Evolutionary conservation across 2,329 filamentous ascomycete genomes (phyloP).

Genomic region (Fusarium fujikuroi): DNA sequence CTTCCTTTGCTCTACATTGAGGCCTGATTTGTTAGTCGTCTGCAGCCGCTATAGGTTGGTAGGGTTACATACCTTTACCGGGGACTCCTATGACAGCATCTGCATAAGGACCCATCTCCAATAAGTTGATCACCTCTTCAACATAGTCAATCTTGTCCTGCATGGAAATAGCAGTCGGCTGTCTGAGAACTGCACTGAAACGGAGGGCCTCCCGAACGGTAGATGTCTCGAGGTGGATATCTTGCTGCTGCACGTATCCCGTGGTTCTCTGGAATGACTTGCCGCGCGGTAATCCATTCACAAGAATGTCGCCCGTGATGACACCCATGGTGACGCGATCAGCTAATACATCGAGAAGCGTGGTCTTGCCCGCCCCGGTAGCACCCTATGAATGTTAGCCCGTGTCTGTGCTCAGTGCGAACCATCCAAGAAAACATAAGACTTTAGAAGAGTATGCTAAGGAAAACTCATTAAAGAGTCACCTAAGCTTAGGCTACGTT

Average conservation of each 20-base stretch:
- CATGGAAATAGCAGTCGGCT: constrained; percentile 72
- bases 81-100: constrained; percentile 69
- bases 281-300: constrained; percentile 71
- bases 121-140: constrained; percentile 74
- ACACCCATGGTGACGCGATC: constrained; percentile 85
- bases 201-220: constrained; percentile 85
- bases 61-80: constrained; percentile 53
- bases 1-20: constrained; percentile 69
- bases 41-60: fast-evolving
- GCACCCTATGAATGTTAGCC: constrained; percentile 53
- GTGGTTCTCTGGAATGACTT: constrained; percentile 86
- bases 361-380: constrained; percentile 87
- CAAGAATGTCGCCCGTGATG: constrained; percentile 80
- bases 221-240: constrained; percentile 80
- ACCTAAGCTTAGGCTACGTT: too few relatives aligned
- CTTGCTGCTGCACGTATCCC: constrained; percentile 88
- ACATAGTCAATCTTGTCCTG: constrained; percentile 83
- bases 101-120: constrained; percentile 70
- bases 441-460: fast-evolving
- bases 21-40: constrained; percentile 36
- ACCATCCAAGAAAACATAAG: constrained; percentile 22
- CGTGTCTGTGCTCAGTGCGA: constrained; percentile 51
- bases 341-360: constrained; percentile 82
- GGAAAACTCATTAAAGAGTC: neutral
- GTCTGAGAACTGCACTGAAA: constrained; percentile 83